Evolutionary conservation across 2,329 filamentous ascomycete genomes (phyloP).

Genomic region (Aspergillus thermomutatus): DNA sequence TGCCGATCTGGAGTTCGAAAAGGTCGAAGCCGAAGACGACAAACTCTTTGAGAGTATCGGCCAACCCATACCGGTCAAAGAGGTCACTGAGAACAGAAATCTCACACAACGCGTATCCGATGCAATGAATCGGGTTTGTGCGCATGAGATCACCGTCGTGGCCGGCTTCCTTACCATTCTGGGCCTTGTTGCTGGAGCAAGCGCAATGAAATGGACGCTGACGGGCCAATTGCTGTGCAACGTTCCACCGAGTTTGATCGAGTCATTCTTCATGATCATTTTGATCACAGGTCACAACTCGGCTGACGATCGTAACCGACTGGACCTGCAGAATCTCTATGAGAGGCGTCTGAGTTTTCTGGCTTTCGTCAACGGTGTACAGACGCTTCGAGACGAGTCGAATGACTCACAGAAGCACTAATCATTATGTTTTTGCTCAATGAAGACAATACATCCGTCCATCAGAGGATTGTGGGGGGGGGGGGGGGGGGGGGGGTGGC

Average conservation of each 20-base stretch:
- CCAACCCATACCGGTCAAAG: background rate
- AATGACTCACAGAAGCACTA: background rate
- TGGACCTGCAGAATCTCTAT: slow-evolving; percentile 17
- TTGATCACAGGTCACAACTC: slow-evolving; percentile 28
- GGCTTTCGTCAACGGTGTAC: background rate
- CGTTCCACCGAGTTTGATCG: slow-evolving; percentile 31
- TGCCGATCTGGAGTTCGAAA: slow-evolving; percentile 8
- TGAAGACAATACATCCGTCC: background rate
- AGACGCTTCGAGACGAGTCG: background rate
- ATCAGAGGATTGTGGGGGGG: background rate
- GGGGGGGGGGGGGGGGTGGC: no score
- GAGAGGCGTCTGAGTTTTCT: slow-evolving; percentile 9
- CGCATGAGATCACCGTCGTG: background rate
- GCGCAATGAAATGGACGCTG: slow-evolving; percentile 24
- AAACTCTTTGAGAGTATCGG: background rate
- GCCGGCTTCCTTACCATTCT: slow-evolving; percentile 9
- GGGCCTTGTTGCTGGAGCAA: slow-evolving; percentile 23
- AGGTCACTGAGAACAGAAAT: background rate
- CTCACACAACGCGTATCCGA: background rate
- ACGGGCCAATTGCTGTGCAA: slow-evolving; percentile 33
- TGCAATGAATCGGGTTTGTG: background rate
- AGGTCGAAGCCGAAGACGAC: background rate
- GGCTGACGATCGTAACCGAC: slow-evolving; percentile 16
- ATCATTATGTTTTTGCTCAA: background rate
- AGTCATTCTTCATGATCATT: slow-evolving; percentile 30